These are phyloP conservation scores for Solidago caesia DNA, from an alignment of 129 eudicot genomes.

Conservation along the genomic window DNA sequence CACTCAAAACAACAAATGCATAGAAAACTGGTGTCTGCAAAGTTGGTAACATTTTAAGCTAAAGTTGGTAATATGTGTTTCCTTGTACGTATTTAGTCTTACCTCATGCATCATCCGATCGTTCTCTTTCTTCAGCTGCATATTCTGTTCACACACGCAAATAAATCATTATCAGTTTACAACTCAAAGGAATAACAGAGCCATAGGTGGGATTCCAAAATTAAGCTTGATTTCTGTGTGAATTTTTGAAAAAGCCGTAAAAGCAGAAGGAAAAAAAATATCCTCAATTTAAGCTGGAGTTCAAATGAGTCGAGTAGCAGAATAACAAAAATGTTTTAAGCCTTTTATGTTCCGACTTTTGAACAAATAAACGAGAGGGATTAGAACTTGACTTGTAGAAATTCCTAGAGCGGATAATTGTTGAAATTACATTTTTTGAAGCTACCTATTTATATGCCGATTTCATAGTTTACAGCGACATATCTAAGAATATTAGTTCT, in stretches of 20 bases:
- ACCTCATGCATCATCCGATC: conserved; percentile 16
- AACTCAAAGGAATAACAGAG: no score
- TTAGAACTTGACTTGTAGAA: no score
- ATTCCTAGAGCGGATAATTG: no score
- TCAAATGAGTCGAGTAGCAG: neutral
- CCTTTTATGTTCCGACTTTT: no score
- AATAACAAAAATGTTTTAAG: neutral
- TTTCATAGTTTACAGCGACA: no score
- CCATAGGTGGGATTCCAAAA: neutral
- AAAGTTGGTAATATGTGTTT: neutral
- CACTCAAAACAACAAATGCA: conserved; percentile 13
- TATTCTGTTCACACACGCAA: conserved; percentile 19
- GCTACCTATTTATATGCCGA: no score
- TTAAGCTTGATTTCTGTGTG: no score
- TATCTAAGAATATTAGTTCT: no score
- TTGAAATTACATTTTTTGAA: neutral
- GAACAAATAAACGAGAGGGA: no score
- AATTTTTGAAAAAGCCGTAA: no score
- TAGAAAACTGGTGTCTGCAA: conserved; percentile 1
- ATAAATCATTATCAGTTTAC: neutral
- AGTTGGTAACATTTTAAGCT: neutral
- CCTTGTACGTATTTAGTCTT: neutral
- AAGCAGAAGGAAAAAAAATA: no score
- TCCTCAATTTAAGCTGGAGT: neutral
- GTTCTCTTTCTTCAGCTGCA: conserved; percentile 23